Percentiles rank a stretch among this genome's conserved stretches.
phyloP scores from a whole-genome alignment of 768 basidiomycete genomes.

The Mycena metata region DNA sequence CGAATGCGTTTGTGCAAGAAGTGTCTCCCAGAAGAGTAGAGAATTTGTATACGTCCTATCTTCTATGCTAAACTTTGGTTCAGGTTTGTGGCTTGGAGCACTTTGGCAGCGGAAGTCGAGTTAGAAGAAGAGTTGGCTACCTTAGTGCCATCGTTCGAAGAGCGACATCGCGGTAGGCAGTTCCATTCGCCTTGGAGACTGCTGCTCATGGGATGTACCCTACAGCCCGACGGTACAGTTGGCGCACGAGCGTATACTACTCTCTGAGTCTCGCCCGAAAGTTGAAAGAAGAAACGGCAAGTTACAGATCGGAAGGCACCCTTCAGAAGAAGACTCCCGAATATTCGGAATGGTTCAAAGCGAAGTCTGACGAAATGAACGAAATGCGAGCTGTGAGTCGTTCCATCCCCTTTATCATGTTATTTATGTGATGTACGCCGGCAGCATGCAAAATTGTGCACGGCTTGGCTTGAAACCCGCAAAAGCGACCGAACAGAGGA shows the following conservation, averaged over 20 bases:
- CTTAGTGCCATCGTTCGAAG: slow-evolving; percentile 12
- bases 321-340: neutral
- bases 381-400: slow-evolving; percentile 3
- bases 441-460: slow-evolving; percentile 18
- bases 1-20: slow-evolving; percentile 54
- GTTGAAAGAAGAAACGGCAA: slow-evolving; percentile 15
- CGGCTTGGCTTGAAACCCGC: slow-evolving; percentile 16
- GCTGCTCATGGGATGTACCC: neutral
- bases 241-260: neutral
- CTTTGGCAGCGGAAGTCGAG: neutral
- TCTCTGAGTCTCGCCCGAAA: slow-evolving; percentile 5
- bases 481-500: slow-evolving; percentile 13
- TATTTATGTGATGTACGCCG: neutral
- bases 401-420: neutral
- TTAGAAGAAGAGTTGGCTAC: neutral
- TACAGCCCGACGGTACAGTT: neutral
- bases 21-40: slow-evolving; percentile 51
- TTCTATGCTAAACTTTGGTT: neutral
- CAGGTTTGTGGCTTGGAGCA: neutral
- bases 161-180: slow-evolving; percentile 7
- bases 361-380: slow-evolving; percentile 9
- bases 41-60: slow-evolving; percentile 10
- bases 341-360: slow-evolving; percentile 19
- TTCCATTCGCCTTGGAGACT: neutral
- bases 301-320: neutral